A percentile compares a stretch with the other conserved stretches of the same genome.
phyloP scores from a whole-genome alignment of 129 eudicot genomes.

The sunflower (Helianthus annuus) region DNA sequence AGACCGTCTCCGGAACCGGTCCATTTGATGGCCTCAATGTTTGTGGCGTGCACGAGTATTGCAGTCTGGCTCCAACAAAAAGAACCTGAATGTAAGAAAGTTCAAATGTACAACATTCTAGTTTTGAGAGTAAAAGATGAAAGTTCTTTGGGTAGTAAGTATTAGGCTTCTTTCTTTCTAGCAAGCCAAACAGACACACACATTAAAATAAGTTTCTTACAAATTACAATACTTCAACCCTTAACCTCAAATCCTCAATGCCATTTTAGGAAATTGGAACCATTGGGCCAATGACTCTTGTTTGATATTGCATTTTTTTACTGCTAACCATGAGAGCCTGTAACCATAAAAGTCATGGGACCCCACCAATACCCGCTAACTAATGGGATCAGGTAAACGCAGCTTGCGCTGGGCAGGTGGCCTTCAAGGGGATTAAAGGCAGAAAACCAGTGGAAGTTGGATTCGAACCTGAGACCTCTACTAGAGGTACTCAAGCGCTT shows the following conservation, averaged over 20 bases:
- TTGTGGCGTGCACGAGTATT: slow-evolving; percentile 58
- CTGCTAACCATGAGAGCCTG: no score
- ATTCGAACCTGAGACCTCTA: no score
- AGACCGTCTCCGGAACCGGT: slow-evolving; percentile 92
- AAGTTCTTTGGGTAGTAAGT: slow-evolving; percentile 11
- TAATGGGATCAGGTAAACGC: no score
- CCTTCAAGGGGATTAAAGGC: no score
- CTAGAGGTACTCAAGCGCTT: no score
- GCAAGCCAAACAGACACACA: not conserved
- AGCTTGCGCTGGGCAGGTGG: no score
- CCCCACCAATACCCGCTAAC: no score
- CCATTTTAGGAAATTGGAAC: not conserved
- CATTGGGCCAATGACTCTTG: slow-evolving; percentile 11
- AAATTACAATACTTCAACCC: not conserved
- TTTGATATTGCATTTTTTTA: not conserved
- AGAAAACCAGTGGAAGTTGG: no score
- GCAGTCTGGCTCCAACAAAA: slow-evolving; percentile 99
- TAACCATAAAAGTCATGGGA: no score
- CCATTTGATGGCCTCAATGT: slow-evolving; percentile 73
- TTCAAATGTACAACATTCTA: slow-evolving; percentile 48
- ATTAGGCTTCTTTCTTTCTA: slow-evolving; percentile 21
- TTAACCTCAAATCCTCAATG: not conserved
- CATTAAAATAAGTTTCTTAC: slow-evolving; percentile 5
- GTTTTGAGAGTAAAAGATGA: slow-evolving; percentile 19
- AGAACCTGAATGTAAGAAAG: slow-evolving; percentile 96